Evolutionary conservation across 352 stramenopile species (phyloP).

Genomic region (Globisporangium canariense): DNA sequence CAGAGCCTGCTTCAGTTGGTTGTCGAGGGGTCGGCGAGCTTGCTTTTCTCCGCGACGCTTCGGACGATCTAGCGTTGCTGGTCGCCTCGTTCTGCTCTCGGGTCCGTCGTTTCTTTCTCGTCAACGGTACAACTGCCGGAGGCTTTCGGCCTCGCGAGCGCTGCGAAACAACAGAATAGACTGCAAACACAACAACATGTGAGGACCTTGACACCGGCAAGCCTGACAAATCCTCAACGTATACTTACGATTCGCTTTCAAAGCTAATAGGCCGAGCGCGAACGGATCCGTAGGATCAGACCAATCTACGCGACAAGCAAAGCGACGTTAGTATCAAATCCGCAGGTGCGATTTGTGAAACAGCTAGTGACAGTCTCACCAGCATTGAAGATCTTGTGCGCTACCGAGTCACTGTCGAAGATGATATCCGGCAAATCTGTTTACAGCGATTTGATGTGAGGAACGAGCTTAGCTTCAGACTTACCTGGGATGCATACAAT

Average conservation of each 20-base stretch:
- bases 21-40: neutral
- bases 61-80: neutral
- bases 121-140: neutral
- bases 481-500: neutral
- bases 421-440: conserved; percentile 54
- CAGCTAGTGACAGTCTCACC: conserved; percentile 23
- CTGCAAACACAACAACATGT: conserved; percentile 1
- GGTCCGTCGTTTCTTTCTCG: conserved; percentile 8
- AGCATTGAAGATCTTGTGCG: conserved; percentile 68
- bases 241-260: conserved; percentile 42
- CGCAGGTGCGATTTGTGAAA: neutral
- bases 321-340: neutral
- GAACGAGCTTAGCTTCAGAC: too few species aligned
- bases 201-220: neutral
- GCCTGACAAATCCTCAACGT: neutral
- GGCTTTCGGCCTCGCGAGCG: neutral
- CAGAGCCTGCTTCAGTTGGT: neutral
- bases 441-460: neutral
- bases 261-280: conserved; percentile 40
- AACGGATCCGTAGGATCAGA: conserved; percentile 47
- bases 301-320: conserved; percentile 16
- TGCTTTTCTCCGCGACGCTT: neutral
- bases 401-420: conserved; percentile 48
- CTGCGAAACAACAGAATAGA: conserved; percentile 1
- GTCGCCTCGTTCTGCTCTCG: neutral